Evolutionary conservation across 2,329 filamentous ascomycete species (phyloP), one percentile per base, ranked within the genome.

Genomic region (Beauveria brongniartii): DNA sequence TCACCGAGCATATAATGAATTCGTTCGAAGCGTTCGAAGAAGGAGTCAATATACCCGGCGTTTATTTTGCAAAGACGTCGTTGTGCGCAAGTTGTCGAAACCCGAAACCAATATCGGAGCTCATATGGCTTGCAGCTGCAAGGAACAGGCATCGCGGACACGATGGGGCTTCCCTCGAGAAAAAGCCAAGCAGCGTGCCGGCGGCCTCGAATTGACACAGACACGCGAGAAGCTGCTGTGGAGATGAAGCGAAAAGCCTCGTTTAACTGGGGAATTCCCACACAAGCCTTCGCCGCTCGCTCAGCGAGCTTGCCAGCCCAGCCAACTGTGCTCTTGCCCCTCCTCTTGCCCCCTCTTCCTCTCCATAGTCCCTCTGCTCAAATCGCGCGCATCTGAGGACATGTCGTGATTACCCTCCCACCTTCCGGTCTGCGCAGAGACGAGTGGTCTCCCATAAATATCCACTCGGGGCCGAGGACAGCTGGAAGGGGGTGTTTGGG

Each of bases 91-190:
- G 34, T 37, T 37, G 34, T 37, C 34, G 34, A 34, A 37, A 55
- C 22, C 24, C 22, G 3, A 30, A 28, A 8, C 26, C 53, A 55
- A 55, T 55, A 55, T 55, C 53, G 41, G 26, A 14, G 41, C 20
- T 12, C 24, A 55, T 55, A 55, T 55, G 53, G 53, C 53, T 55
- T 55, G 53, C 53, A 55, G 53, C 40, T 55, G 53, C 53, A 55
- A 55, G 53, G 53, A 46, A 55, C 53, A 55, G 41, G 53, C 37
- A 26, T n/a, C 37, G 40, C 20, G 16, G 14, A 18, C 37, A 9
- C 52, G 52, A 55, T 43, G 52, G 52, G 37, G 48, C 10, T 22
- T 14, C 12, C 44, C 48, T 51, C 26, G 48, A 51, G 26, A 16
- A n/a, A 14, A 5, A 43, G 50, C 20, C 41, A 34, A 41, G 53